A percentile compares a stretch with the other conserved stretches of the same genome.
Conservation (phyloP, 441 rosid species). For the Melastoma candidum region DNA sequence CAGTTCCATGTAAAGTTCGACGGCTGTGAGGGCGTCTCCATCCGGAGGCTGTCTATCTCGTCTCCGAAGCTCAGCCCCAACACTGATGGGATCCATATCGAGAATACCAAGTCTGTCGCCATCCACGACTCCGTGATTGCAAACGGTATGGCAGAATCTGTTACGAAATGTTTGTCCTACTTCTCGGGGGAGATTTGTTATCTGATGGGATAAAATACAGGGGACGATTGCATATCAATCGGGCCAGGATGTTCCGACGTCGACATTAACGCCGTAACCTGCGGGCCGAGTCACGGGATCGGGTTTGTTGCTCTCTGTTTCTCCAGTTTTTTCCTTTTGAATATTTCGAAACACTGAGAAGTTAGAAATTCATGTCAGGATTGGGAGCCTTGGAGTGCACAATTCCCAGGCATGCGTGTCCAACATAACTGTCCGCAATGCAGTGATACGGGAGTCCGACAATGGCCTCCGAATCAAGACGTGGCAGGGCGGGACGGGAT, state of each 20-base stretch:
- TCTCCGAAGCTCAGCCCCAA: conserved; percentile 94
- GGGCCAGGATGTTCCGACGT: conserved; percentile 80
- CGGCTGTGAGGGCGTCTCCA: conserved; percentile 76
- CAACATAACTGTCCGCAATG: conserved; percentile 68
- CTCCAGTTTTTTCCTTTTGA: background rate
- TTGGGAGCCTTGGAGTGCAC: conserved; percentile 92
- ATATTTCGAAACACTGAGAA: background rate
- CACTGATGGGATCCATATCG: conserved; percentile 87
- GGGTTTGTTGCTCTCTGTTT: conserved; percentile 32
- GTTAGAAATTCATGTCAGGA: conserved; percentile 30
- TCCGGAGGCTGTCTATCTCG: conserved; percentile 50
- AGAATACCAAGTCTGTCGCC: conserved; percentile 64
- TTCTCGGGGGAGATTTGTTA: background rate
- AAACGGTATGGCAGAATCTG: conserved; percentile 42
- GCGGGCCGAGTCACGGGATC: conserved; percentile 98
- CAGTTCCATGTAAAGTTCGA: conserved; percentile 93
- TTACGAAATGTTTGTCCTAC: background rate
- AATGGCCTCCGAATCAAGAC: conserved; percentile 92
- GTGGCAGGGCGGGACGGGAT: conserved; percentile 93
- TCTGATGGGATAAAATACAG: conserved; percentile 22
- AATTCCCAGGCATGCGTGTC: conserved; percentile 89
- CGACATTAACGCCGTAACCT: conserved; percentile 74
- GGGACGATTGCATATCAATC: conserved; percentile 93
- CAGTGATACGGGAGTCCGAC: conserved; percentile 68
- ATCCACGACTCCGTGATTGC: conserved; percentile 65